Conservation (phyloP, 2,329 filamentous ascomycete genomes). For the Beauveria varroae region DNA sequence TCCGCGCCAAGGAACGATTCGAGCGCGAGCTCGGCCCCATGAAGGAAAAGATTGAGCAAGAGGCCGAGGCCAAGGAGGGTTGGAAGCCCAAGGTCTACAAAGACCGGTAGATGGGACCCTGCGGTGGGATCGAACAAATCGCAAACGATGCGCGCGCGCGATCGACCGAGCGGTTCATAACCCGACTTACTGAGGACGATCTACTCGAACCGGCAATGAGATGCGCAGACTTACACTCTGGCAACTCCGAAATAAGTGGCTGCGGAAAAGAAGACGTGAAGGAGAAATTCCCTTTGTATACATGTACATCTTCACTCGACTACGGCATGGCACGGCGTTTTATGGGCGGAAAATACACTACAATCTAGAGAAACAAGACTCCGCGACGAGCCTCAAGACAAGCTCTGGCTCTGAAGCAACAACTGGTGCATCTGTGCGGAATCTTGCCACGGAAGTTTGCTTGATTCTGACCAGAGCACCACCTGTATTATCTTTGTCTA, state of each 20-base stretch:
- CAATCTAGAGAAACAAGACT: conserved; percentile 19
- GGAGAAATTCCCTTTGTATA: conserved; percentile 23
- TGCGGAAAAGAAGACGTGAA: conserved; percentile 10
- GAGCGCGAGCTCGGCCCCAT: conserved; percentile 75
- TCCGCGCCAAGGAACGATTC: conserved; percentile 84
- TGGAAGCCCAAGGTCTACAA: conserved; percentile 96
- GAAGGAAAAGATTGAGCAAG: conserved; percentile 61
- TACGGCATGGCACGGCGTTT: conserved; percentile 47
- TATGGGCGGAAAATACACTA: conserved; percentile 11
- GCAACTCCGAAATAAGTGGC: background rate
- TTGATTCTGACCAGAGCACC: background rate
- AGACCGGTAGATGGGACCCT: conserved; percentile 49
- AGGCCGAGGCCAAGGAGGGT: conserved; percentile 73
- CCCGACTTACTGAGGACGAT: background rate
- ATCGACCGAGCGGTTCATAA: background rate
- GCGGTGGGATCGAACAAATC: background rate
- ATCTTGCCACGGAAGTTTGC: background rate
- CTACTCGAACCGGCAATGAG: background rate
- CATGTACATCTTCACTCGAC: conserved; percentile 47
- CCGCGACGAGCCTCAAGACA: background rate
- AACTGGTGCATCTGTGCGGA: background rate
- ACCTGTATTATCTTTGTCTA: conserved; percentile 10
- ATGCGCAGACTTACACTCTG: background rate
- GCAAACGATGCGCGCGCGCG: background rate
- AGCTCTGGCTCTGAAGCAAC: background rate